Evolutionary conservation across 2,329 filamentous ascomycete species (phyloP), one percentile per base, ranked within the genome.

Genomic region (Aspergillus pseudotamarii): DNA sequence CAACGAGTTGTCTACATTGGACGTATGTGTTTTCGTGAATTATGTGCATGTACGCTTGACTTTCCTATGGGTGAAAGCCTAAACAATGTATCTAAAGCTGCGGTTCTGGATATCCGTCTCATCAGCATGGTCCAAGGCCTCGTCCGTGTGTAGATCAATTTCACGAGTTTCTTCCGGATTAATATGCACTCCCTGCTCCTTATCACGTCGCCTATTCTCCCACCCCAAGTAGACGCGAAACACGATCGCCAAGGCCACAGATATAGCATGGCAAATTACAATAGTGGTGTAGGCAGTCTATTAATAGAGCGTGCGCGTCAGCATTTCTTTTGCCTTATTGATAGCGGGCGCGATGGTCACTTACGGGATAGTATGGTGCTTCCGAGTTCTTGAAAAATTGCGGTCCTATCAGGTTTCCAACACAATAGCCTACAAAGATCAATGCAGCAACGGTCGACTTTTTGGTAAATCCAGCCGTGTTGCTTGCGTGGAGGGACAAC

Each of bases 221-320:
- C 62, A 64, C 14, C 21, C 54, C n/a, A 71, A 57, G 50, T 69
- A 66, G 11, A 63, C 59, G 14, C 65, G 36, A 6, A 69, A 59
- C 1, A 56, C 23, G 26, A 65, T 12, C 9, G 66, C 56, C 56
- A 67, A 60, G 26, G 53, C 63, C 21, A 69, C 63, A 1, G 67
- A 58, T 23, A 69, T 70, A 16, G 64, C 66, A 46, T 64, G 66
- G 38, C 65, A 70, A 21, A 63, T 63, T 9, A 71, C 60, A 6
- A 71, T 71, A 11, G 68, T 68, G 11, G 66, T 70, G 36, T 65
- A 71, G 28, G 69, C 66, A 21, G 68, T 70, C 69, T 68, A 55
- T 19, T 16, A 48, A 50, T 48, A 12, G 26, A 6, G 23, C 14
- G 14, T 6, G n/a, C 23, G 19, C 23, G 28, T 48, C 23, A 48